Evolutionary conservation across 306 rosid species (phyloP).

Genomic region (Fragaria ananassa): DNA sequence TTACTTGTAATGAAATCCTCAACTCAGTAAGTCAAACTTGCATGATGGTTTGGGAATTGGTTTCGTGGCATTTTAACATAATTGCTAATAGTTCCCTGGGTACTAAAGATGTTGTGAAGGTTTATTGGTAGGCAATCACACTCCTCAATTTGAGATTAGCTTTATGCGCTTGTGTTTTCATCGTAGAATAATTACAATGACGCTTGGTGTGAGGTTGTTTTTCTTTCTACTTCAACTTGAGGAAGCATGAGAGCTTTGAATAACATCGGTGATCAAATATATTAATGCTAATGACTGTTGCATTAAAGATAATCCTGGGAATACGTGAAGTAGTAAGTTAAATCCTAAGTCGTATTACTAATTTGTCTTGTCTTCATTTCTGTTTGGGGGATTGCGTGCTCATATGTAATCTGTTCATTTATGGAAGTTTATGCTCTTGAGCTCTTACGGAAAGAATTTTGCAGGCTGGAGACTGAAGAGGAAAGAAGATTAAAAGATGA

Average conservation of each 20-base stretch:
- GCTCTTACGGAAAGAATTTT: constrained; percentile 26
- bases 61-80: background rate
- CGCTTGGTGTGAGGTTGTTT: background rate
- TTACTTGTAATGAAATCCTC: background rate
- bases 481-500: constrained; percentile 77
- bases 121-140: background rate
- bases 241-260: background rate
- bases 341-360: background rate
- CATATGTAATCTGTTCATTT: background rate
- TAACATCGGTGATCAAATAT: background rate
- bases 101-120: background rate
- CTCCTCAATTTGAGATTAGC: background rate
- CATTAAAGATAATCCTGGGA: background rate
- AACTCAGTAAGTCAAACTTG: background rate
- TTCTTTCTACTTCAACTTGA: background rate
- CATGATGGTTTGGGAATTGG: background rate
- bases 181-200: background rate
- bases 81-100: background rate
- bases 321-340: background rate
- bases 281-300: background rate
- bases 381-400: constrained; percentile 12
- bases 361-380: background rate
- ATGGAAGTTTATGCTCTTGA: constrained; percentile 29
- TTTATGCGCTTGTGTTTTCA: background rate
- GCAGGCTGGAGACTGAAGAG: constrained; percentile 76